Conservation (phyloP, 2,329 filamentous ascomycete genomes). For the Hypoxylon sp. region DNA sequence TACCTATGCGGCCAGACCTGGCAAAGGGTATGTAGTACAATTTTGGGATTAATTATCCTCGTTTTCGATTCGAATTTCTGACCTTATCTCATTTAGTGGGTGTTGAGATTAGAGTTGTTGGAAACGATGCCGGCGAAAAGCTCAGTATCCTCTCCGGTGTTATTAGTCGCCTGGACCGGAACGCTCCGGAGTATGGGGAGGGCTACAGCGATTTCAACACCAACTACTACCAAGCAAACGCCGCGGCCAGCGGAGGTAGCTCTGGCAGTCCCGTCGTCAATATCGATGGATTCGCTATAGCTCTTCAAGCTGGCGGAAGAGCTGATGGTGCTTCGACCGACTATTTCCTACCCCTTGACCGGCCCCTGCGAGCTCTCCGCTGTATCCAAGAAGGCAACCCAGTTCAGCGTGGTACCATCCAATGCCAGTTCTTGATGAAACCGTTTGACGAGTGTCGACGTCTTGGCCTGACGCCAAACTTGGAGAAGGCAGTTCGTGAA, state of each 20-base stretch:
- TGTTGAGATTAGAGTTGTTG: conserved; percentile 93
- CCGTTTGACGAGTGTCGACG: conserved; percentile 96
- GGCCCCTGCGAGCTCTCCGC: conserved; percentile 84
- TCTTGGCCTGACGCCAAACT: conserved; percentile 81
- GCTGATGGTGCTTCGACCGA: conserved; percentile 96
- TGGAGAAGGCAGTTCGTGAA: conserved; percentile 85
- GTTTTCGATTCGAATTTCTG: neutral
- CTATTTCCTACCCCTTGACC: conserved; percentile 94
- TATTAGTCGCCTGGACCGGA: conserved; percentile 93
- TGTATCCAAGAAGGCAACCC: conserved; percentile 80
- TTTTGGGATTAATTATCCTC: neutral
- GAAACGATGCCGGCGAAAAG: conserved; percentile 98
- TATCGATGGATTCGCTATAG: conserved; percentile 89
- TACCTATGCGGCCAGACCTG: conserved; percentile 83
- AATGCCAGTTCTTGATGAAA: conserved; percentile 96
- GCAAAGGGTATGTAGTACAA: conserved; percentile 65
- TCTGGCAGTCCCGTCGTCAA: conserved; percentile 99
- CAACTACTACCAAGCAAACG: conserved; percentile 97
- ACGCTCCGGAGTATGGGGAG: conserved; percentile 96
- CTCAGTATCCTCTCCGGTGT: conserved; percentile 97
- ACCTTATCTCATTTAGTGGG: conserved; percentile 67
- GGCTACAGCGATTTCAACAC: conserved; percentile 98
- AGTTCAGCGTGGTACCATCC: conserved; percentile 93
- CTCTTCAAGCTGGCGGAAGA: conserved; percentile 91
- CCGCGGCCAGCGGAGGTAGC: conserved; percentile 93